Base-by-base conservation (phyloP, 2,329 filamentous ascomycete species). In the Massarina eburnea region DNA sequence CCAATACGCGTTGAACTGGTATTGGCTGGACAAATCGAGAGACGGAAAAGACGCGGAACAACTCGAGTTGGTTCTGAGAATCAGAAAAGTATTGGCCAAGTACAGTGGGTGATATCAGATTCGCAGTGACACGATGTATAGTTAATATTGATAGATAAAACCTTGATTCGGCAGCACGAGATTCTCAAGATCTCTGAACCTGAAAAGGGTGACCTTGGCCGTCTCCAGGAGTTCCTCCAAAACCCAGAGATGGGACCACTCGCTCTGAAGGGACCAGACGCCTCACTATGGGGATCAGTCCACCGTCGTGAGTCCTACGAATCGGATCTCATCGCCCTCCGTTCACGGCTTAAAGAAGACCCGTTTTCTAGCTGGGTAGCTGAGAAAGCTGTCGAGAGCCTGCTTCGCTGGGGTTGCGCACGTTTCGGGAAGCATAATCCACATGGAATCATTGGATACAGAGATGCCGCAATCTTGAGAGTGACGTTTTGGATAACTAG, bases 211-310 rank as follows among this genome's bases (percentile, higher is more conserved):
- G 53, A 56, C 17, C 19, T 56, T 10, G 21, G 29, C 5, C 37
- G 51, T 26, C 42, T 56, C 8, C 53, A 56, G 17, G 27, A 47
- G 3, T 50, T 40, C 34, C 35, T 56, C 12, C 35, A 36, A 2
- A 45, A 26, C 8, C 8, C 33, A n/a, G 34, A 43, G 3, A 47
- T 45, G 38, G 41, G 43, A 6, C 36, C 49, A n/a, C 41, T 37
- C 18, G 37, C 33, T 7, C 24, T 54, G 1, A 26, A 27, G 15
- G 48, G 48, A n/a, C 22, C 21, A 17, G 48, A 51, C 20, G 41
- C 45, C 18, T 30, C 29, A 8, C 18, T 51, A 17, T 51, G 48
- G 48, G 39, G 43, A 7, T 43, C 45, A 3, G 21, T 43, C n/a
- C 17, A 37, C 17, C 18, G 34, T n/a, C 35, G 26, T 19, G 26